Evolutionary conservation across 257 asterid species (phyloP), one percentile per base, ranked within the genome.

Genomic region (Fraxinus cuspidata): DNA sequence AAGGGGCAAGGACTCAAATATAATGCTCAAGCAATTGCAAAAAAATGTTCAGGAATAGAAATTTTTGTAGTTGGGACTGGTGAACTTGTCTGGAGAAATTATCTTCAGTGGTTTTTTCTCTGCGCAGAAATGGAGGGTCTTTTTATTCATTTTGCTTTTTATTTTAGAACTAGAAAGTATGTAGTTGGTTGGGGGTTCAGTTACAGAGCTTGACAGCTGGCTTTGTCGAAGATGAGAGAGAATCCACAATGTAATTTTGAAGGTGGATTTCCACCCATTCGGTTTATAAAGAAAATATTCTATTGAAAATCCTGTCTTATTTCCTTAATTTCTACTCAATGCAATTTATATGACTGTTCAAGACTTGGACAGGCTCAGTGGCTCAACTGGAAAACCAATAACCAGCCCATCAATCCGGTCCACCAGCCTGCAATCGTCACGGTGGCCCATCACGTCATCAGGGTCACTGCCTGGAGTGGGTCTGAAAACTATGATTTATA

Each of bases 41-140:
- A 63, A 42, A 42, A 42, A 42, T 42, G 76, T 80, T 76, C 74
- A 67, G 56, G 58, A 65, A 65, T 58, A 77, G 87, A 85, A 88
- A 85, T 81, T 89, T 92, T 85, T 88, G 96, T 89, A 91, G 96
- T 80, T 88, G 88, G 69, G 80, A 65, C 84, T 81, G 82, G 72
- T 81, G 80, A 86, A 86, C 85, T 77, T 16, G 84, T 72, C 81
- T 76, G 37, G 86, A 84, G 86, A 84, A 19, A 74, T 70, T 78
- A 78, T 77, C 49, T 47, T 28, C 37, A 65, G 31, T 73, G 16
- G 29, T 42, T 73, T 40, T 64, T 74, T 80, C 69, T 38, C 16
- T 83, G 83, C 79, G 85, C 87, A 64, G 83, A 89, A 87, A 80
- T 81, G 83, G 80, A 84, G 84, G 85, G 78, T 82, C 70, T 80